These are phyloP conservation scores for Sabuloglossum arenarium DNA, from an alignment of 495 filamentous ascomycete species.

Conservation along the genomic window DNA sequence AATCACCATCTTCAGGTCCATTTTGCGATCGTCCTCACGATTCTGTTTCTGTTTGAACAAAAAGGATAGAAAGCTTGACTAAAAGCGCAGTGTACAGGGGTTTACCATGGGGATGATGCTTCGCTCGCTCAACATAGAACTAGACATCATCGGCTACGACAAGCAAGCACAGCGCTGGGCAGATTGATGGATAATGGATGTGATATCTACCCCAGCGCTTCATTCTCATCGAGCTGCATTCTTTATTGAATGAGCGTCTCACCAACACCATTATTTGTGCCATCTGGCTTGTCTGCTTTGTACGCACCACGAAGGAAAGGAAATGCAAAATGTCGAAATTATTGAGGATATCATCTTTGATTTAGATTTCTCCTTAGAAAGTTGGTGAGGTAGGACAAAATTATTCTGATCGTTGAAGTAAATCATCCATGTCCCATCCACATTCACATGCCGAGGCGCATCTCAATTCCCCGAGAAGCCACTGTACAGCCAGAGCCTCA, in stretches of 20 bases:
- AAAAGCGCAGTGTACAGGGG: slow-evolving; percentile 17
- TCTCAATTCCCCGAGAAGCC: not conserved
- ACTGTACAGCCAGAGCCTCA: not conserved
- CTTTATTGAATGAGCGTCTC: too few relatives aligned
- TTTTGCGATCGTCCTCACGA: not conserved
- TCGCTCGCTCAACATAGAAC: slow-evolving; percentile 41
- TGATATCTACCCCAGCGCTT: too few relatives aligned
- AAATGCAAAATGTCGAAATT: too few relatives aligned
- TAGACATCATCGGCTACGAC: slow-evolving; percentile 42
- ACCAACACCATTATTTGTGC: too few relatives aligned
- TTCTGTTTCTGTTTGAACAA: slow-evolving; percentile 3
- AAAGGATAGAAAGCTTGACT: too few relatives aligned
- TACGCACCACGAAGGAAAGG: too few relatives aligned
- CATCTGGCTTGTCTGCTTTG: too few relatives aligned
- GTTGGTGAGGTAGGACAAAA: not conserved
- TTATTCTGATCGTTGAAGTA: too few relatives aligned
- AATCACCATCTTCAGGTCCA: not conserved
- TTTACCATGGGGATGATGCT: slow-evolving; percentile 62
- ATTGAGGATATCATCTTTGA: too few relatives aligned
- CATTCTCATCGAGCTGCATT: too few relatives aligned
- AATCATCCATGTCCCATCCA: not conserved
- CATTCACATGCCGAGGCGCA: not conserved
- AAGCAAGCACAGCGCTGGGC: slow-evolving; percentile 30
- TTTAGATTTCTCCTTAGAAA: not conserved
- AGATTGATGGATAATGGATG: slow-evolving; percentile 12